Base-by-base conservation (phyloP, 257 asterid genomes). In the Solanum pennellii region DNA sequence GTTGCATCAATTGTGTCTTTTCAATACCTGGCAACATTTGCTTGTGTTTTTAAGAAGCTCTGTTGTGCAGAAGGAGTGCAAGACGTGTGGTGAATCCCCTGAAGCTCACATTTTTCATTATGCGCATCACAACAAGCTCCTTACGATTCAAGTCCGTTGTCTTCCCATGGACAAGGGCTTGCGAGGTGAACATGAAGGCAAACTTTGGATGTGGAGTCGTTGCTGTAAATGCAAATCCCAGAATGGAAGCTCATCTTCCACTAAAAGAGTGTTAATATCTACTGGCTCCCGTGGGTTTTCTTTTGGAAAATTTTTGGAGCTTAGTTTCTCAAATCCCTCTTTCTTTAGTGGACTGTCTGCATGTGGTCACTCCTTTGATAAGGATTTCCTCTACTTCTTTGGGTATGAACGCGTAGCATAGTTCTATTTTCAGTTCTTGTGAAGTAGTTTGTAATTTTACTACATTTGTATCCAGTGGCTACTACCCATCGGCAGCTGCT, bases 121-220 rank as follows among this genome's bases (percentile, higher is more conserved):
- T 87, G 96, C 95, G 4, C 99, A 96, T 92, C 98, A 94, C 69
- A 93, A 93, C 86, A 94, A 96, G 94, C 98, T 94, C 91, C 96
- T 96, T 85, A 95, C 93, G 0, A 94, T 96, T 87, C 98, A 91
- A 94, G 95, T 94, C 88, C 90, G 91, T 86, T 94, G 87, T 69
- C 96, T 95, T 35, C 95, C 96, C 42, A 73, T 87, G 56, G 91
- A 87, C 33, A 91, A 91, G 88, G 60, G 88, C 84, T 90, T 96
- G 80, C 94, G 98, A 37, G 98, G 99, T 76, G 98, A 92, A 91
- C 86, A 89, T 83, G 98, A 95, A 83, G 95, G 98, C 89, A 94
- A 94, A 95, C 97, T 96, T 86, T 96, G 99, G 99, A 96, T 96
- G 98, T 96, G 99, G 99, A 95, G 99, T 89, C 97, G 97, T 16